Evolutionary conservation across 2,329 filamentous ascomycete species (phyloP).

Genomic region (Coniella lustricola): DNA sequence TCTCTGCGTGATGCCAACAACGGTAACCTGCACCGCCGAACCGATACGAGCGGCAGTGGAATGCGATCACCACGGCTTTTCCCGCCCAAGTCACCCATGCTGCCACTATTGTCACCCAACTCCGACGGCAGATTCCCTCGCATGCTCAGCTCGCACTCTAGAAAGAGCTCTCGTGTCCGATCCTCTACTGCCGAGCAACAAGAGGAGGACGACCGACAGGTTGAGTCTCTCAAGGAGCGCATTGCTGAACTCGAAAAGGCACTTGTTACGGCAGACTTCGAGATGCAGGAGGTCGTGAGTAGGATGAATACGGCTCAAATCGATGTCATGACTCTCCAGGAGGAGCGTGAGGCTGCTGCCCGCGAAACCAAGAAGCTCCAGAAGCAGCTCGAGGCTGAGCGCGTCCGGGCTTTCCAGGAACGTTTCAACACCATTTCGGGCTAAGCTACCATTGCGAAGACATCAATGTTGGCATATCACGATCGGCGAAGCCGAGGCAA

Average conservation of each 20-base stretch:
- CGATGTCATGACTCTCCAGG: slow-evolving; percentile 72
- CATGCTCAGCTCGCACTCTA: slow-evolving; percentile 12
- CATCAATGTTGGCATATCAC: not conserved
- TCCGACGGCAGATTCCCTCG: slow-evolving; percentile 15
- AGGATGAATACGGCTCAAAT: slow-evolving; percentile 79
- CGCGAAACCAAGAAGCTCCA: slow-evolving; percentile 65
- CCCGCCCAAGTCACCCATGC: slow-evolving; percentile 53
- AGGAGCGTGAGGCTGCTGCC: slow-evolving; percentile 66
- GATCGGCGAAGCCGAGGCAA: not conserved
- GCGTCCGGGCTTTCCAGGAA: slow-evolving; percentile 44
- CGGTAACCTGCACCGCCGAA: slow-evolving; percentile 68
- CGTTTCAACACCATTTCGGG: slow-evolving; percentile 28
- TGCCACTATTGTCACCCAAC: slow-evolving; percentile 35
- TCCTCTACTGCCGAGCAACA: slow-evolving; percentile 55
- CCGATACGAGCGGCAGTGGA: slow-evolving; percentile 35
- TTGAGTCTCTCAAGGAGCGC: slow-evolving; percentile 67
- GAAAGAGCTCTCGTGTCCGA: slow-evolving; percentile 15
- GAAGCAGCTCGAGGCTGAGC: slow-evolving; percentile 58
- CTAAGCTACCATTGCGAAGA: not conserved
- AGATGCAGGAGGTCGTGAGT: slow-evolving; percentile 78
- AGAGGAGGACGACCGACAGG: slow-evolving; percentile 66
- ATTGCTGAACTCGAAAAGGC: slow-evolving; percentile 82
- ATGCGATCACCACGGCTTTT: slow-evolving; percentile 40
- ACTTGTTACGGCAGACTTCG: slow-evolving; percentile 64
- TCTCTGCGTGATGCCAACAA: slow-evolving; percentile 71